Conservation (phyloP, 352 stramenopile species). For the Nothophytophthora sp. region DNA sequence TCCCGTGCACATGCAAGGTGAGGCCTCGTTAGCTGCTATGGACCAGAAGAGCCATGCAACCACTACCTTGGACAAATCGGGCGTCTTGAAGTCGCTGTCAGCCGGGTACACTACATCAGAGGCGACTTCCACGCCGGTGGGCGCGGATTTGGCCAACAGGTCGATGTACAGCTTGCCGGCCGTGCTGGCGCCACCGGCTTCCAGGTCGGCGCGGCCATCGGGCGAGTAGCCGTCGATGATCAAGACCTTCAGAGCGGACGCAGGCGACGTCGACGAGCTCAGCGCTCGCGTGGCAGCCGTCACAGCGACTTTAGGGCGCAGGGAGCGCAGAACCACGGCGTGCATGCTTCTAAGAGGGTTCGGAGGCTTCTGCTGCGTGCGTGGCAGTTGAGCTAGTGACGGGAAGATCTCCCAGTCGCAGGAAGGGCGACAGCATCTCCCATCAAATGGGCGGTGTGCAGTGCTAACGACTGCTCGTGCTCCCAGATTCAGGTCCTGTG, state of each 20-base stretch:
- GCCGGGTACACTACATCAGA: constrained; percentile 72
- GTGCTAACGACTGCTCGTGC: no score
- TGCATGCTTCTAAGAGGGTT: no score
- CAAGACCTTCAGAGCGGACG: constrained; percentile 58
- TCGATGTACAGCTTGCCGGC: constrained; percentile 71
- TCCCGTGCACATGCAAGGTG: background rate
- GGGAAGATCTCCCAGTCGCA: no score
- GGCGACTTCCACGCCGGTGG: constrained; percentile 37
- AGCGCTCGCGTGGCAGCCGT: constrained; percentile 14
- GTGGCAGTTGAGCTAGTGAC: constrained; percentile 19
- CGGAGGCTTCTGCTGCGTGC: background rate
- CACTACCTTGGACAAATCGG: constrained; percentile 55
- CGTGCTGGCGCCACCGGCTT: constrained; percentile 63
- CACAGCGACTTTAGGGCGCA: no score
- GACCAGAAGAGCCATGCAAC: background rate
- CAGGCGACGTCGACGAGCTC: constrained; percentile 19
- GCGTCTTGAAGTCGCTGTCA: constrained; percentile 62
- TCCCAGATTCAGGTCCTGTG: no score
- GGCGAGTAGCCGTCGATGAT: constrained; percentile 81
- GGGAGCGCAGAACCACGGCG: no score
- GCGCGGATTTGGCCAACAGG: constrained; percentile 63
- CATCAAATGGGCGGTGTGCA: no score
- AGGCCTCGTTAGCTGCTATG: background rate
- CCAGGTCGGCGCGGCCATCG: constrained; percentile 64
- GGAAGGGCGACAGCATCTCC: no score